A percentile compares a stretch with the other conserved stretches of the same genome.
Conservation (phyloP, 2,329 filamentous ascomycete species). For the Aspergillus luchuensis region DNA sequence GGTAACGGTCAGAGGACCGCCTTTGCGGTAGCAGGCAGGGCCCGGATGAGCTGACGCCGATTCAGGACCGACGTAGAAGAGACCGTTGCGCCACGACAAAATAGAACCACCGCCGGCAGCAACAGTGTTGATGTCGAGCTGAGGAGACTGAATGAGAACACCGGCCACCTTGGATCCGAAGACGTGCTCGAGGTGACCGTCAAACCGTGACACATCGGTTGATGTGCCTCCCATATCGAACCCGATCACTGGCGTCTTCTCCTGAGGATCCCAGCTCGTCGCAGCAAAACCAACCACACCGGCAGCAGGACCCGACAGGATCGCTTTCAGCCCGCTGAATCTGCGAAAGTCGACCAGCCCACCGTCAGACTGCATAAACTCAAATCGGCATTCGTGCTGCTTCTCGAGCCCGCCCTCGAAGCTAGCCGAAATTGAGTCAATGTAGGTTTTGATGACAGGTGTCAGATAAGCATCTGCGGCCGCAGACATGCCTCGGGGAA, state of each 20-base stretch:
- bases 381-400: slow-evolving; percentile 73
- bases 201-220: slow-evolving; percentile 84
- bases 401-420: slow-evolving; percentile 80
- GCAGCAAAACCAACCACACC: slow-evolving; percentile 92
- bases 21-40: slow-evolving; percentile 89
- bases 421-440: slow-evolving; percentile 57
- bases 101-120: slow-evolving; percentile 73
- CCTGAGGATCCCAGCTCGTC: slow-evolving; percentile 82
- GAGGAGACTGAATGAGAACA: slow-evolving; percentile 90
- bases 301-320: slow-evolving; percentile 87
- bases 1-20: slow-evolving; percentile 85
- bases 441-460: slow-evolving; percentile 76
- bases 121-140: slow-evolving; percentile 93
- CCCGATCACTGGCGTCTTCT: slow-evolving; percentile 82
- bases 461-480: slow-evolving; percentile 80
- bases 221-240: slow-evolving; percentile 96
- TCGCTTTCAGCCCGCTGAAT: slow-evolving; percentile 85
- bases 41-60: slow-evolving; percentile 89
- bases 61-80: slow-evolving; percentile 91
- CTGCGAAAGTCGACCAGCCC: slow-evolving; percentile 58
- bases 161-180: slow-evolving; percentile 93
- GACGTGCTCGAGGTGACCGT: slow-evolving; percentile 86
- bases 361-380: slow-evolving; percentile 95
- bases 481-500: slow-evolving; percentile 74
- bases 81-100: slow-evolving; percentile 83